A percentile compares a stretch with the other conserved stretches of the same genome.
Conservation (phyloP, 306 rosid species). For the Pachyrhizus erosus region DNA sequence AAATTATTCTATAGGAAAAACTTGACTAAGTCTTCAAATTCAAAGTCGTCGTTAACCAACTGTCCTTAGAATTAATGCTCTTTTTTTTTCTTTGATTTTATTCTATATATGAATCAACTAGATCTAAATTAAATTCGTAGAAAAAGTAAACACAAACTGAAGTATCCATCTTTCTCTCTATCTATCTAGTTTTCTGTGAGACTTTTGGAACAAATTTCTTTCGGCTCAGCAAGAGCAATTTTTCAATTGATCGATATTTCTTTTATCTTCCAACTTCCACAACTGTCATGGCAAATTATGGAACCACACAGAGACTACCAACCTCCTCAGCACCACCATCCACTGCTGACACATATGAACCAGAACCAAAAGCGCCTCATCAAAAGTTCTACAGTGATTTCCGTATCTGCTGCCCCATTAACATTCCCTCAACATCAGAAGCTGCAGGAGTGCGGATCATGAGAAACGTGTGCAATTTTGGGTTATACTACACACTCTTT, state of each 20-base stretch:
- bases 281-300: slow-evolving; percentile 53
- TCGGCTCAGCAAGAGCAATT: neutral
- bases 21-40: slow-evolving; percentile 6
- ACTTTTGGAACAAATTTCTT: neutral
- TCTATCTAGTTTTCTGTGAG: neutral
- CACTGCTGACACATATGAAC: slow-evolving; percentile 30
- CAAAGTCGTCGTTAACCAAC: slow-evolving; percentile 22
- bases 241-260: slow-evolving; percentile 6
- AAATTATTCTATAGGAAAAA: neutral
- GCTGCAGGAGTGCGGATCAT: slow-evolving; percentile 52
- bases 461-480: slow-evolving; percentile 49
- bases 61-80: neutral
- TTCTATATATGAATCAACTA: neutral
- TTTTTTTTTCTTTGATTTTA: neutral
- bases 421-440: slow-evolving; percentile 61
- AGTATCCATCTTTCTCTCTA: neutral
- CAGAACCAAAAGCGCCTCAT: slow-evolving; percentile 48
- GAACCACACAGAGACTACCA: slow-evolving; percentile 56
- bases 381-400: slow-evolving; percentile 36
- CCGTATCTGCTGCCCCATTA: slow-evolving; percentile 50
- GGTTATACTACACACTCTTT: slow-evolving; percentile 59
- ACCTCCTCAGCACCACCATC: slow-evolving; percentile 38
- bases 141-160: neutral
- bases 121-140: neutral
- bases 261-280: neutral